phyloP scores from a whole-genome alignment of 1,139 yeast genomes.

The Schwanniomyces etchellsii region DNA sequence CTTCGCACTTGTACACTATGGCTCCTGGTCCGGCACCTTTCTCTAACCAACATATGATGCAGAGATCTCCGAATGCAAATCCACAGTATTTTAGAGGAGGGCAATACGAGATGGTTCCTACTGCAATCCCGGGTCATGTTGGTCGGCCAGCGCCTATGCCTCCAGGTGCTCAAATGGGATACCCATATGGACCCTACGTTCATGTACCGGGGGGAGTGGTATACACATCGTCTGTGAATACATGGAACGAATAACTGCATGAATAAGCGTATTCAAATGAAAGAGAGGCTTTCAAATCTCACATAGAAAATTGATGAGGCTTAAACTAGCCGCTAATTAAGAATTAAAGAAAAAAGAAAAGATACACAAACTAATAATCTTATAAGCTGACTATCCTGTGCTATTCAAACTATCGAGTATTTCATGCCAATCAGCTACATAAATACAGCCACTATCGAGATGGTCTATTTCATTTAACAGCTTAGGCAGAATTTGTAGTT shows the following conservation, averaged over 20 bases:
- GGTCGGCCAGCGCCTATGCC: neutral
- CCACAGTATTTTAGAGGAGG: neutral
- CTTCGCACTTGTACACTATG: no score
- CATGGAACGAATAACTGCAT: no score
- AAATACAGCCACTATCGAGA: conserved; percentile 4
- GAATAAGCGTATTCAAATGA: no score
- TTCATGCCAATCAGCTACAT: conserved; percentile 10
- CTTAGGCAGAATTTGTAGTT: conserved; percentile 3
- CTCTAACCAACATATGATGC: no score
- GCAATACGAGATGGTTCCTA: neutral
- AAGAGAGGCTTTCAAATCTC: no score
- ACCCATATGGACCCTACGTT: neutral
- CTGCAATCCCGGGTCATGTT: neutral
- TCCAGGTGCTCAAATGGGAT: neutral
- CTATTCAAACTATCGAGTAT: conserved; percentile 1
- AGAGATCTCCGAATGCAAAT: neutral
- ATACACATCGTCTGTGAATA: neutral
- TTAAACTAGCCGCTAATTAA: no score
- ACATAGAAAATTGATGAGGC: no score
- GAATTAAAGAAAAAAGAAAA: neutral
- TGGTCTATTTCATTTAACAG: conserved; percentile 1
- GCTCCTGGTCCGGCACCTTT: no score
- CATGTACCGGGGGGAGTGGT: neutral
- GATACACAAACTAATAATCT: neutral
- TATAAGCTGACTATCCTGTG: neutral